Base-by-base conservation (phyloP, 73 alveolate genomes). In the Paramecium octaurelia region DNA sequence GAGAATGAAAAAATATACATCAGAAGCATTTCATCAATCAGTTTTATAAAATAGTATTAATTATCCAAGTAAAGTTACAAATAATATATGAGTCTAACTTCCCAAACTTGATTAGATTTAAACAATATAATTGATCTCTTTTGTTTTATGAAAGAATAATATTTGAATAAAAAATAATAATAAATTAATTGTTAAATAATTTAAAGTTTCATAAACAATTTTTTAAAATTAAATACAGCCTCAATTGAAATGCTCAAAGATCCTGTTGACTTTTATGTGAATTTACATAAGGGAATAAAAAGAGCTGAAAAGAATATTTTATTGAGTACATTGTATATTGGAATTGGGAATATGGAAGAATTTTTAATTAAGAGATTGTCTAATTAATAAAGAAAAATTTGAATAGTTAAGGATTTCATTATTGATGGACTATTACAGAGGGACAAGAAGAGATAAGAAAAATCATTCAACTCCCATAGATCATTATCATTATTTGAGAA, bases 331-430 rank as follows among this genome's bases (percentile, higher is more conserved):
- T 35, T 80, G n/a, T 80, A 80, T 80, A 80, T 80, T 44, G 91
- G 91, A 20, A 42, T 44, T 80, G 91, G 91, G 11, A 80, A 80
- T 80, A 42, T 80, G 75, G 91, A 80, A 42, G 91, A 80, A 38
- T 80, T 80, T 64, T 46, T 80, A 46, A 35, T 80, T 16, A 76
- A 80, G 57, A 44, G 91, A 44, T 18, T 80, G 6, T 44, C 70
- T 8, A 48, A 44, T 80, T 24, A 80, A 46, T 44, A 44, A 35
- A 80, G 91, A 8, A 80, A n/a, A 76, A 23, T 80, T 44, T 80
- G 91, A 80, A 46, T 80, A 80, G 31, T 44, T 80, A 48, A 80
- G 91, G 31, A 80, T 80, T 11, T 80, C 91, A n/a, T 43, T 80
- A 46, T 46, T 80, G 9, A 44, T 80, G 91, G 91, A 80, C 24